Conservation (phyloP, 2,329 filamentous ascomycete species). For the Massarina eburnea region DNA sequence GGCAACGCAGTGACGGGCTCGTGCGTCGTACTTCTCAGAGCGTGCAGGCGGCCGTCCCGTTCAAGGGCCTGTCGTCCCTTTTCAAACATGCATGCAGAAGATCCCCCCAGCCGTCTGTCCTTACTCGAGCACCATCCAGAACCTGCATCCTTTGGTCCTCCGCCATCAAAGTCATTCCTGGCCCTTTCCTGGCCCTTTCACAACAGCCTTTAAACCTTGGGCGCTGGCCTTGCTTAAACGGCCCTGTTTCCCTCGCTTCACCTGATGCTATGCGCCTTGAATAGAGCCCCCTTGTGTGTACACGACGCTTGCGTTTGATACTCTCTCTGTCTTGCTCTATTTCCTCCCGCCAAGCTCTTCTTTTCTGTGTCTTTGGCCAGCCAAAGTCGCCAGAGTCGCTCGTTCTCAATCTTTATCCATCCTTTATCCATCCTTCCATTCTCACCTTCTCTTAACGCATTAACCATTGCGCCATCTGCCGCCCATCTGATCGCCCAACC, state of each 20-base stretch:
- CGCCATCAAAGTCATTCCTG: too few species aligned
- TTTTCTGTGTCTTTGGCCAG: slow-evolving; percentile 8
- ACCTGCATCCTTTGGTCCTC: slow-evolving; percentile 1
- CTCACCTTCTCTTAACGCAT: slow-evolving; percentile 1
- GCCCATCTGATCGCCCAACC: too few species aligned
- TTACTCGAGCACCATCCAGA: neutral
- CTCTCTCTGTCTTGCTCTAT: slow-evolving; percentile 24
- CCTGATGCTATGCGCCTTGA: neutral
- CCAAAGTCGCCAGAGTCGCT: neutral
- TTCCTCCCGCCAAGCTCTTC: slow-evolving; percentile 17
- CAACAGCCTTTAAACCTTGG: slow-evolving; percentile 10
- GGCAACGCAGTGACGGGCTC: neutral
- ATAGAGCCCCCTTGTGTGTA: slow-evolving; percentile 1
- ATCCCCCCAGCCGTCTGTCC: slow-evolving; percentile 6
- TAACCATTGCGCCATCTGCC: slow-evolving; percentile 9
- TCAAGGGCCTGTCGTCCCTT: slow-evolving; percentile 19
- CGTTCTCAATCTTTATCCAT: slow-evolving; percentile 15
- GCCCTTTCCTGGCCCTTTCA: slow-evolving; percentile 12
- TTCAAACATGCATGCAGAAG: slow-evolving; percentile 16
- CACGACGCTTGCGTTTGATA: slow-evolving; percentile 32
- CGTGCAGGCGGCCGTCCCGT: slow-evolving; percentile 13
- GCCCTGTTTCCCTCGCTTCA: neutral
- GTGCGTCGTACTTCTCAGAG: neutral
- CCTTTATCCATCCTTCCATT: neutral
- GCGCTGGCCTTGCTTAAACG: neutral